A percentile compares a stretch with the other conserved stretches of the same genome.
These are phyloP conservation scores for Tuber aestivum DNA, from an alignment of 495 filamentous ascomycete species.

Conservation along the genomic window DNA sequence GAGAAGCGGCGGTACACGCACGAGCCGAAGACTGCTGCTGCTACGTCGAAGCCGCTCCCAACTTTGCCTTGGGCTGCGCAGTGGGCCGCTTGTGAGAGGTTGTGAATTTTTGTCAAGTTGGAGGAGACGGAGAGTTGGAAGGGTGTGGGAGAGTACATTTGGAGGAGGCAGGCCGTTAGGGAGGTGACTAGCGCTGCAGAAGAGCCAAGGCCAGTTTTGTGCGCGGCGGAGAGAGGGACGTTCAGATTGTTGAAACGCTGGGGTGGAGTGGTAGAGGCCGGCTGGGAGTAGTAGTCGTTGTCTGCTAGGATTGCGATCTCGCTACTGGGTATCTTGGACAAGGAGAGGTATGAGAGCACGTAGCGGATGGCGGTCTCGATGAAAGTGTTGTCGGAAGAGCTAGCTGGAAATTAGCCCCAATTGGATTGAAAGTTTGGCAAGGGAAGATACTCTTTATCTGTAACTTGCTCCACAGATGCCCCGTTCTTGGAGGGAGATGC, in stretches of 20 bases:
- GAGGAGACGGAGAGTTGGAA: constrained; percentile 49
- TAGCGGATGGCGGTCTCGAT: constrained; percentile 86
- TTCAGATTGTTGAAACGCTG: constrained; percentile 69
- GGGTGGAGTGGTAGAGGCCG: constrained; percentile 45
- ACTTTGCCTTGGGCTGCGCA: constrained; percentile 96
- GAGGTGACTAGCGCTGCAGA: constrained; percentile 93
- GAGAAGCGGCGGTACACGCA: constrained; percentile 89
- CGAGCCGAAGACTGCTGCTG: constrained; percentile 81
- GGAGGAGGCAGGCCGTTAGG: constrained; percentile 72
- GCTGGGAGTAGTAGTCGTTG: constrained; percentile 91
- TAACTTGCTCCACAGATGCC: constrained; percentile 65
- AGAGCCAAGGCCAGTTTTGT: constrained; percentile 95
- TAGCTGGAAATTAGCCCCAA: constrained; percentile 42
- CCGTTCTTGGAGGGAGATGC: constrained; percentile 62
- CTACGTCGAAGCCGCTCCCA: constrained; percentile 95
- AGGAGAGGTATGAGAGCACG: constrained; percentile 71
- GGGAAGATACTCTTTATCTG: constrained; percentile 54
- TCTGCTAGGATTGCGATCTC: constrained; percentile 85
- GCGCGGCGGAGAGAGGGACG: constrained; percentile 66
- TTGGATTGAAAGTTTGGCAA: constrained; percentile 20
- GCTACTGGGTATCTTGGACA: constrained; percentile 55
- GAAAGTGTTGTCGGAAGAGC: constrained; percentile 62
- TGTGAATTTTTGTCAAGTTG: constrained; percentile 59
- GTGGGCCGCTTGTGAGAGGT: constrained; percentile 86
- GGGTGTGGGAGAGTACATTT: constrained; percentile 59